Conservation (phyloP, 2,329 filamentous ascomycete species). For the Paraphoma chrysanthemicola region DNA sequence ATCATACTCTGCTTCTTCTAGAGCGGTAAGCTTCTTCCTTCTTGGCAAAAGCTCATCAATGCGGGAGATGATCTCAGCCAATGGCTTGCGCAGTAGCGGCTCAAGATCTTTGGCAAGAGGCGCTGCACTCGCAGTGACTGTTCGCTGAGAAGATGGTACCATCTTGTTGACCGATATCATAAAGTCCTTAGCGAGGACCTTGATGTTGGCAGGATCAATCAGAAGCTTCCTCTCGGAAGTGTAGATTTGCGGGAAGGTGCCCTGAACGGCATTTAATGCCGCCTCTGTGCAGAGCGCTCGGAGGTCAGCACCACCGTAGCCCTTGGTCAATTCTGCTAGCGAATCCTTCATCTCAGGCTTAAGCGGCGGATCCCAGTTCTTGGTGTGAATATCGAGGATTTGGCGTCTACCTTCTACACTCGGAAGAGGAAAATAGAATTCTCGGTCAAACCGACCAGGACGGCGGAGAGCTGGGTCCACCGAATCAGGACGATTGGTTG, state of each 20-base stretch:
- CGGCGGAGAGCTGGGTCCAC: constrained; percentile 95
- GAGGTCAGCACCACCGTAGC: constrained; percentile 94
- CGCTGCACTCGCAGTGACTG: constrained; percentile 81
- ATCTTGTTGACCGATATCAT: constrained; percentile 98
- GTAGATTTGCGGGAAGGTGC: constrained; percentile 97
- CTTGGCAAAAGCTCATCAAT: constrained; percentile 81
- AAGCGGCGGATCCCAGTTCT: constrained; percentile 84
- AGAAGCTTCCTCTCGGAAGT: constrained; percentile 86
- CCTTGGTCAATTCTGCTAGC: constrained; percentile 88
- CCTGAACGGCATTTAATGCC: constrained; percentile 91
- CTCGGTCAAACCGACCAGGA: constrained; percentile 92
- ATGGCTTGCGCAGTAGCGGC: constrained; percentile 77
- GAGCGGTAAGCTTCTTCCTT: constrained; percentile 83
- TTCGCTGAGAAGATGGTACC: constrained; percentile 91
- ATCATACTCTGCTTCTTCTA: constrained; percentile 94
- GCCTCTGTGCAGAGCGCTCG: constrained; percentile 95
- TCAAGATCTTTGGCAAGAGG: constrained; percentile 81
- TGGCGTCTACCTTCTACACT: constrained; percentile 79
- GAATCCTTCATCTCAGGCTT: constrained; percentile 79
- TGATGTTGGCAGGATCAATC: constrained; percentile 84
- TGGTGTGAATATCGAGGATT: constrained; percentile 95
- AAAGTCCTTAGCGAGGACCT: constrained; percentile 90
- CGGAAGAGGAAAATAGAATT: constrained; percentile 97
- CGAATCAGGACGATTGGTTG: constrained; percentile 96
- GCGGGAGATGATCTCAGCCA: constrained; percentile 71